Evolutionary conservation across 345 rosid genomes (phyloP).

Genomic region (Eucalyptus paniculata): DNA sequence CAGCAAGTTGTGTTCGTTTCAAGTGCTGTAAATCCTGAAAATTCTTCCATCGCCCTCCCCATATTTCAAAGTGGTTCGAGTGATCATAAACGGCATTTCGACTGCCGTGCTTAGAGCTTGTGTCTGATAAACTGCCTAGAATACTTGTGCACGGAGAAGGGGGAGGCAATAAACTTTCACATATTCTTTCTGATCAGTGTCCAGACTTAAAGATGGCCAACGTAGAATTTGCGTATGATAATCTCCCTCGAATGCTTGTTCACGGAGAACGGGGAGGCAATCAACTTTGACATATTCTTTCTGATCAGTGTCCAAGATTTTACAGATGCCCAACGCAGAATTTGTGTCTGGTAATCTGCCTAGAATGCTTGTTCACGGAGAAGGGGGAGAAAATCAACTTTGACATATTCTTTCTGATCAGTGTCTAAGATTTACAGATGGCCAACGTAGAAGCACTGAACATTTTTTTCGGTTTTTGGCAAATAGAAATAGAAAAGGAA

Average conservation of each 20-base stretch:
- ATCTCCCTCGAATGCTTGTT: too few relatives aligned
- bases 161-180: not conserved
- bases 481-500: not conserved
- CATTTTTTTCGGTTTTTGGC: not conserved
- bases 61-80: not conserved
- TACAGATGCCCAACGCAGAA: too few relatives aligned
- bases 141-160: not conserved
- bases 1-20: constrained; percentile 21
- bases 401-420: not conserved
- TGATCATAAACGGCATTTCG: not conserved
- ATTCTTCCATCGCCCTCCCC: not conserved
- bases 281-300: too few relatives aligned
- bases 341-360: not conserved
- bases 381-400: not conserved
- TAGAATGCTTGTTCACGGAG: not conserved
- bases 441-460: not conserved
- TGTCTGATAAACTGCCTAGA: not conserved
- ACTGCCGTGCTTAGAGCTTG: not conserved
- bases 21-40: constrained; percentile 49
- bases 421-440: not conserved
- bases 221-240: not conserved
- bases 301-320: too few relatives aligned
- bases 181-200: not conserved
- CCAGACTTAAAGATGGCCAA: not conserved
- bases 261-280: too few relatives aligned